These are phyloP conservation scores for Astrephomene gubernaculifera DNA, from an alignment of 139 green algal genomes.

Conservation along the genomic window DNA sequence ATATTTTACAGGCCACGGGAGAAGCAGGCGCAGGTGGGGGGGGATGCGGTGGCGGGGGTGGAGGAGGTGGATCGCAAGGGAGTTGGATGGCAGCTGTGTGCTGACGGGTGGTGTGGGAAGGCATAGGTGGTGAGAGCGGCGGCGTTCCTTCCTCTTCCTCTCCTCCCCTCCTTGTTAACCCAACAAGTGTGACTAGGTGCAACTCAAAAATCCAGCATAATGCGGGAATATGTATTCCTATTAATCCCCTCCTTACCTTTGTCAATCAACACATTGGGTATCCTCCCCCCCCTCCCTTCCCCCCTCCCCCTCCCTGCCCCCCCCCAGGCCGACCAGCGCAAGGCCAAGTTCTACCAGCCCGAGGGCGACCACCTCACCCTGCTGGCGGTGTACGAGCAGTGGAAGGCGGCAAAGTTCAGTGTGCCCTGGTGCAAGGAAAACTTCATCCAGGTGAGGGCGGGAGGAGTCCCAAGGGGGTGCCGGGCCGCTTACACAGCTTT, in stretches of 20 bases:
- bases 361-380: constrained; percentile 98
- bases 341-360: constrained; percentile 96
- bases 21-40: constrained; percentile 82
- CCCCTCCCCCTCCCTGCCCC: not conserved
- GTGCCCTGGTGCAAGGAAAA: constrained; percentile 97
- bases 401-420: constrained; percentile 95
- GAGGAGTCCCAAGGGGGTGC: not conserved
- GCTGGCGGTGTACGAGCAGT: constrained; percentile 96
- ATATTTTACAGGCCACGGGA: constrained; percentile 94
- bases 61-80: not conserved
- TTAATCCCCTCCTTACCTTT: too few species aligned
- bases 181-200: too few species aligned
- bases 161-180: not conserved
- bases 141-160: not conserved
- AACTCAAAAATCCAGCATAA: not conserved
- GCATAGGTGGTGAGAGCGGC: not conserved
- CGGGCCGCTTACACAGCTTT: not conserved
- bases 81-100: too few species aligned
- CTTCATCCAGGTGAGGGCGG: constrained; percentile 79
- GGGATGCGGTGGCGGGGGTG: not conserved
- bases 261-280: too few species aligned
- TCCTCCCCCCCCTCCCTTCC: too few species aligned
- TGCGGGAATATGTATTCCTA: not conserved
- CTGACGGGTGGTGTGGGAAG: not conserved
- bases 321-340: constrained; percentile 90